Percentiles rank a stretch among this genome's conserved stretches.
Conservation (phyloP, 306 rosid genomes). For the Medicago ruthenica region DNA sequence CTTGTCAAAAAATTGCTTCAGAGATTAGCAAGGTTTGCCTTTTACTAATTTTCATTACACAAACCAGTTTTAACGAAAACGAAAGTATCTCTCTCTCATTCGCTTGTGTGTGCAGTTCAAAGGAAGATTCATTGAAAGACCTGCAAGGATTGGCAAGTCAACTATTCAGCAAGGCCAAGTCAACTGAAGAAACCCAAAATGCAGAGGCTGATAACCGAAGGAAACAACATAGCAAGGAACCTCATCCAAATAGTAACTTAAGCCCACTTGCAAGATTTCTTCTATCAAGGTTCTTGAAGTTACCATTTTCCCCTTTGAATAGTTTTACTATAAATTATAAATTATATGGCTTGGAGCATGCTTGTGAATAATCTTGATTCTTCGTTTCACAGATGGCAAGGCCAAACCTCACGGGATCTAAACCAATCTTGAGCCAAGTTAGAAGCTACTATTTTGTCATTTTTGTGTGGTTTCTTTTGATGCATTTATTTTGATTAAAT, state of each 20-base stretch:
- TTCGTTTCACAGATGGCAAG: constrained; percentile 92
- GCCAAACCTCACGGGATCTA: constrained; percentile 82
- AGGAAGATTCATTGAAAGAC: constrained; percentile 80
- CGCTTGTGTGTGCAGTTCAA: constrained; percentile 62
- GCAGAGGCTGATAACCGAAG: constrained; percentile 61
- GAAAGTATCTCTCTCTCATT: constrained; percentile 13
- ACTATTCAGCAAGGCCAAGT: constrained; percentile 58
- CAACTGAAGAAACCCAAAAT: constrained; percentile 58
- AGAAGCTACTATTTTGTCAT: constrained; percentile 45
- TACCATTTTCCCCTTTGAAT: constrained; percentile 33
- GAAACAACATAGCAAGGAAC: constrained; percentile 72
- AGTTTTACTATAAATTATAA: constrained; percentile 26
- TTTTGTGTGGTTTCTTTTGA: constrained; percentile 37
- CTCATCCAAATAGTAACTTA: constrained; percentile 71
- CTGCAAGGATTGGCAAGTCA: constrained; percentile 74
- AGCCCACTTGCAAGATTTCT: constrained; percentile 97
- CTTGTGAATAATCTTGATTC: constrained; percentile 34
- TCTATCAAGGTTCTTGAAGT: constrained; percentile 81
- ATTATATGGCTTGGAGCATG: background rate
- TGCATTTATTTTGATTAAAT: constrained; percentile 58
- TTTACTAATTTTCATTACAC: background rate
- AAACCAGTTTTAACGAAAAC: constrained; percentile 14
- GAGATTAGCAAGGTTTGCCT: constrained; percentile 76
- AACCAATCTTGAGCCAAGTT: constrained; percentile 64
- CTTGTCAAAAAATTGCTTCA: constrained; percentile 78